Evolutionary conservation across 1,284 basidiomycete genomes (phyloP).

Genomic region (Naganishia sp.): DNA sequence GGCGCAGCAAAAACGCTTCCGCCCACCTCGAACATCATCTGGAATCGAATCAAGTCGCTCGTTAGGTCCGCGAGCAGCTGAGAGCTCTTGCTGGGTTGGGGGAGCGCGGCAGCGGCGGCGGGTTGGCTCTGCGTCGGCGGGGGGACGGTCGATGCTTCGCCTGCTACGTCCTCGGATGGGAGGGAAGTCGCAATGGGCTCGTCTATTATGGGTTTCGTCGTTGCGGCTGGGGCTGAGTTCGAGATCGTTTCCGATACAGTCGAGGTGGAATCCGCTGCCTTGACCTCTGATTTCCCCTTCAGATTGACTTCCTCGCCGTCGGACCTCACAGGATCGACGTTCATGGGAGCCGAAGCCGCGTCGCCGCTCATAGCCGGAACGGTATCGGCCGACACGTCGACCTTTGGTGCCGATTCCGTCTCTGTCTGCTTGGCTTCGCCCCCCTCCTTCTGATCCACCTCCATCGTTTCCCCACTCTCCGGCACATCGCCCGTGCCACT

Average conservation of each 20-base stretch:
- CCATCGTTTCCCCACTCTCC: neutral
- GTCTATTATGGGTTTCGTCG: neutral
- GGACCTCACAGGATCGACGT: neutral
- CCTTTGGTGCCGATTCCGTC: neutral
- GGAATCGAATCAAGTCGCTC: slow-evolving; percentile 80
- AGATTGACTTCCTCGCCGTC: neutral
- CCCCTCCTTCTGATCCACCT: slow-evolving; percentile 24
- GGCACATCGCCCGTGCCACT: slow-evolving; percentile 4
- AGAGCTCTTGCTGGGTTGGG: slow-evolving; percentile 58
- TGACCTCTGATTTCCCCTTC: neutral
- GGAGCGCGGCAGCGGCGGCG: slow-evolving; percentile 5
- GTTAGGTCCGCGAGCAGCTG: slow-evolving; percentile 84
- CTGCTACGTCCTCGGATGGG: slow-evolving; percentile 1
- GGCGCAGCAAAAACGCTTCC: slow-evolving; percentile 28
- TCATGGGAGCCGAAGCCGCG: neutral
- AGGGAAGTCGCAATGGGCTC: neutral
- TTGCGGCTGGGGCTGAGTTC: neutral
- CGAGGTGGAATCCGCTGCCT: neutral
- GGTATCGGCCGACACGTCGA: too few relatives aligned
- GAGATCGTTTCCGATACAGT: neutral
- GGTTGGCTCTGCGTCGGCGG: slow-evolving; percentile 6
- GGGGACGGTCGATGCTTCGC: slow-evolving; percentile 6
- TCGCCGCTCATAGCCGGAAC: neutral
- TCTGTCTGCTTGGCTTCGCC: slow-evolving; percentile 2
- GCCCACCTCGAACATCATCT: slow-evolving; percentile 74